These are phyloP conservation scores for Podaxis sp. DNA, from an alignment of 768 basidiomycete species.

Conservation along the genomic window DNA sequence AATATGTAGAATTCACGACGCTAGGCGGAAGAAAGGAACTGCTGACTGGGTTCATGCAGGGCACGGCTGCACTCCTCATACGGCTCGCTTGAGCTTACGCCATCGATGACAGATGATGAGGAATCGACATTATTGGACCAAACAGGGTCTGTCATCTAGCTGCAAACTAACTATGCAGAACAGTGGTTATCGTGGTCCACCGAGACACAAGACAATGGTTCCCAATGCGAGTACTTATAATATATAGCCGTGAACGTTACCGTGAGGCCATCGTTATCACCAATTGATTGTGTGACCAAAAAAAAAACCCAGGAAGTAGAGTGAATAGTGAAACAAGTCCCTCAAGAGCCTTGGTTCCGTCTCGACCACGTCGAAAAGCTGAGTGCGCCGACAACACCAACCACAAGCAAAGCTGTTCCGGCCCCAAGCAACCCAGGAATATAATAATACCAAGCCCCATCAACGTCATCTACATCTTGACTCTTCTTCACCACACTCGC, in stretches of 20 bases:
- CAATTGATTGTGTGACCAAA: neutral
- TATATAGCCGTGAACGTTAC: neutral
- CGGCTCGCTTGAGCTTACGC: neutral
- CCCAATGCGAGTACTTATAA: neutral
- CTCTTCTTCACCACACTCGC: conserved; percentile 39
- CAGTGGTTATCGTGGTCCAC: neutral
- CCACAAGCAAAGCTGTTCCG: conserved; percentile 77
- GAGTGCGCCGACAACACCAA: conserved; percentile 73
- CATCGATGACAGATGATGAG: neutral
- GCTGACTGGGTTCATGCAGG: neutral
- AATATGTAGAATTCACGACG: neutral
- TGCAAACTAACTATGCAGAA: neutral
- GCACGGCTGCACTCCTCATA: neutral
- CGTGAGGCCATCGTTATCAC: too few species aligned
- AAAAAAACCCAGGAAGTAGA: neutral
- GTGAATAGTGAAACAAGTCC: neutral
- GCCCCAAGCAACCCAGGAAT: conserved; percentile 78
- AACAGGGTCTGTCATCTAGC: neutral
- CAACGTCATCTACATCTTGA: conserved; percentile 52
- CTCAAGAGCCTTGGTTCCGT: conserved; percentile 58
- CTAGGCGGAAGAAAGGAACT: neutral
- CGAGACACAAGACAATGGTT: neutral
- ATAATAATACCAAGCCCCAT: conserved; percentile 76
- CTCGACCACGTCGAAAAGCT: conserved; percentile 70
- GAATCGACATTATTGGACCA: neutral